These are phyloP conservation scores for Silene uniflora DNA, from an alignment of 148 eudicot species.

Conservation along the genomic window DNA sequence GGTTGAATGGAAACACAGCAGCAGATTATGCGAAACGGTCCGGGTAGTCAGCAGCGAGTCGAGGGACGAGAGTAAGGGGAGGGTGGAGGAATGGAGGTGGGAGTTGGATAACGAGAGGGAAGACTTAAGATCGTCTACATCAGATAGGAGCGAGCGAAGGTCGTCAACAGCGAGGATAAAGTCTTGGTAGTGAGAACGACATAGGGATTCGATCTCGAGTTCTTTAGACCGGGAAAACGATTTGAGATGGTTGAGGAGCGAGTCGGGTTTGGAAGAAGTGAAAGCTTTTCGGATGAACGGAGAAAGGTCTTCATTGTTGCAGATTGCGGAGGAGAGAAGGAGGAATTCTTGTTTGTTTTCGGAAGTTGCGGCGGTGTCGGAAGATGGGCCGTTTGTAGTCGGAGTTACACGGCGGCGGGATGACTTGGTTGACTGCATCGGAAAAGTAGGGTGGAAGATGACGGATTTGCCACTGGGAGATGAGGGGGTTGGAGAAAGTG, in stretches of 20 bases:
- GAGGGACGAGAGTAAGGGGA: conserved; percentile 55
- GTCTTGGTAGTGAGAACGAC: conserved; percentile 90
- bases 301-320: conserved; percentile 82
- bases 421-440: conserved; percentile 46
- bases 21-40: conserved; percentile 42
- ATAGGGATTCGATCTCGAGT: conserved; percentile 78
- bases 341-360: conserved; percentile 72
- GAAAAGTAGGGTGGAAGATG: neutral
- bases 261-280: conserved; percentile 70
- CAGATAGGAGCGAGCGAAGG: conserved; percentile 86
- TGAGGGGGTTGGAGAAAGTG: neutral
- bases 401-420: conserved; percentile 60
- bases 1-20: conserved; percentile 40
- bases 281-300: conserved; percentile 81
- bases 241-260: conserved; percentile 64
- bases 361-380: conserved; percentile 28
- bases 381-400: conserved; percentile 15
- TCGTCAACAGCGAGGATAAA: conserved; percentile 94
- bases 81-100: conserved; percentile 61
- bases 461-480: neutral
- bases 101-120: conserved; percentile 58
- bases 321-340: conserved; percentile 80
- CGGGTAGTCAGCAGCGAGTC: conserved; percentile 56
- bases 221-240: conserved; percentile 67
- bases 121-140: conserved; percentile 79